These are phyloP conservation scores for Metschnikowia koreensis DNA, from an alignment of 805 yeast genomes.

Conservation along the genomic window DNA sequence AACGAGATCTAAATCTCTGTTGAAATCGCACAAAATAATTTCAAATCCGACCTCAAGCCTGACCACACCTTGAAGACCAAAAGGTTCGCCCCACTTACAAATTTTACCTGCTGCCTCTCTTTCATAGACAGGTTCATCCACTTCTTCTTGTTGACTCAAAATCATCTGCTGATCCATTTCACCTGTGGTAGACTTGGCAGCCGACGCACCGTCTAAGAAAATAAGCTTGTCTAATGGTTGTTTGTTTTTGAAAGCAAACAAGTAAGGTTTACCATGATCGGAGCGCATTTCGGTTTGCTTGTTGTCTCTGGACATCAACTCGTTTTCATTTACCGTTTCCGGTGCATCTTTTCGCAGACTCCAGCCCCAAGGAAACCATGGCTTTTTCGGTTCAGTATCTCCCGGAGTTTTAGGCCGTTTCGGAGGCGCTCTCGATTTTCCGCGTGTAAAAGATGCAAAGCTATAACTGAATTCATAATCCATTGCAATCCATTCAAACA, in stretches of 20 bases:
- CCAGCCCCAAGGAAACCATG: not conserved
- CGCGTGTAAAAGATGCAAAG: constrained; percentile 36
- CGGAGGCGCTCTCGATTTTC: constrained; percentile 6
- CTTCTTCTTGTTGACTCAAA: constrained; percentile 20
- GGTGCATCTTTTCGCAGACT: constrained; percentile 6
- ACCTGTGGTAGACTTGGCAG: constrained; percentile 56
- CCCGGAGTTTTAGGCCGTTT: not conserved
- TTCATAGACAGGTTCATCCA: constrained; percentile 35
- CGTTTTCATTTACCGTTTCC: not conserved
- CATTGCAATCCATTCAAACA: constrained; percentile 64
- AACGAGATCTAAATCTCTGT: constrained; percentile 46
- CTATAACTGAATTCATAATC: constrained; percentile 59
- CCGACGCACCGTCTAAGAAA: constrained; percentile 66
- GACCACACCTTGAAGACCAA: constrained; percentile 57
- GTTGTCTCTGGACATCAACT: not conserved
- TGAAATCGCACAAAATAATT: constrained; percentile 58
- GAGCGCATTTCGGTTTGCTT: not conserved
- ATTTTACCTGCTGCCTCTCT: constrained; percentile 46
- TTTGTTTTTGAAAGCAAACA: constrained; percentile 48
- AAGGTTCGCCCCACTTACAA: constrained; percentile 54
- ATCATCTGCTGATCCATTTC: constrained; percentile 54
- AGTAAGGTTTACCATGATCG: constrained; percentile 9
- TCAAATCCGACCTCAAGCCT: constrained; percentile 63
- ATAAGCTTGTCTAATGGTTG: constrained; percentile 50
- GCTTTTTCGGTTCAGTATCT: not conserved